A percentile compares a stretch with the other conserved stretches of the same genome.
Conservation (phyloP, 768 basidiomycete genomes). For the Psilocybe sp. region DNA sequence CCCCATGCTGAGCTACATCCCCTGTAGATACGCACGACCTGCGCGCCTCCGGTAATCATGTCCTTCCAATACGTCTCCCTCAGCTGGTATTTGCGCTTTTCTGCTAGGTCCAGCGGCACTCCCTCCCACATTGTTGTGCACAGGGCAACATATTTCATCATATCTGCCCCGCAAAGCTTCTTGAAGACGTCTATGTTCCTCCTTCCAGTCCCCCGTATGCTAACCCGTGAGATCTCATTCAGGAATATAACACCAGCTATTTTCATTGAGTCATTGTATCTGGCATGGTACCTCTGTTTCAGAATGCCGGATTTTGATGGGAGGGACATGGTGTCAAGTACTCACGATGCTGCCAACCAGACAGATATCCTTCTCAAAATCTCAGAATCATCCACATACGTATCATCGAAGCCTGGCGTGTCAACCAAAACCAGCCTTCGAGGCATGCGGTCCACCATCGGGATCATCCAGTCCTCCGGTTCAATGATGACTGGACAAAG, state of each 20-base stretch:
- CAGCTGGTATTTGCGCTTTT: slow-evolving; percentile 36
- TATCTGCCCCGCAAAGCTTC: slow-evolving; percentile 43
- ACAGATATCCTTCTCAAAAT: slow-evolving; percentile 21
- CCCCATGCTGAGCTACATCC: slow-evolving; percentile 31
- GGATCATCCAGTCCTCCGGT: neutral
- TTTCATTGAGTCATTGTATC: slow-evolving; percentile 24
- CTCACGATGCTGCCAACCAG: slow-evolving; percentile 21
- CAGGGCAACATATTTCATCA: slow-evolving; percentile 42
- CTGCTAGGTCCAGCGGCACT: slow-evolving; percentile 28
- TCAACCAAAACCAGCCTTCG: slow-evolving; percentile 18
- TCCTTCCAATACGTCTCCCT: slow-evolving; percentile 41
- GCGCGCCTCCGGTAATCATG: slow-evolving; percentile 37
- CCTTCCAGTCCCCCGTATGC: slow-evolving; percentile 37
- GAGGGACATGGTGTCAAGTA: neutral
- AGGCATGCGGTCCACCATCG: neutral
- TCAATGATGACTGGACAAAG: slow-evolving; percentile 8
- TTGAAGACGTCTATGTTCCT: slow-evolving; percentile 46
- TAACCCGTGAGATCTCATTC: slow-evolving; percentile 38
- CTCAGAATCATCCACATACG: slow-evolving; percentile 14
- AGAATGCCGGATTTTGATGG: neutral
- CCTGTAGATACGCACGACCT: slow-evolving; percentile 31
- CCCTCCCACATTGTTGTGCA: slow-evolving; percentile 48
- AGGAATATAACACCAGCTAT: slow-evolving; percentile 39
- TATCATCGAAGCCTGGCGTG: slow-evolving; percentile 26
- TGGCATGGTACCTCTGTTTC: slow-evolving; percentile 1